A percentile compares a stretch with the other conserved stretches of the same genome.
These are phyloP conservation scores for Aspergillus arachidicola DNA, from an alignment of 2,329 filamentous ascomycete species.

Conservation along the genomic window DNA sequence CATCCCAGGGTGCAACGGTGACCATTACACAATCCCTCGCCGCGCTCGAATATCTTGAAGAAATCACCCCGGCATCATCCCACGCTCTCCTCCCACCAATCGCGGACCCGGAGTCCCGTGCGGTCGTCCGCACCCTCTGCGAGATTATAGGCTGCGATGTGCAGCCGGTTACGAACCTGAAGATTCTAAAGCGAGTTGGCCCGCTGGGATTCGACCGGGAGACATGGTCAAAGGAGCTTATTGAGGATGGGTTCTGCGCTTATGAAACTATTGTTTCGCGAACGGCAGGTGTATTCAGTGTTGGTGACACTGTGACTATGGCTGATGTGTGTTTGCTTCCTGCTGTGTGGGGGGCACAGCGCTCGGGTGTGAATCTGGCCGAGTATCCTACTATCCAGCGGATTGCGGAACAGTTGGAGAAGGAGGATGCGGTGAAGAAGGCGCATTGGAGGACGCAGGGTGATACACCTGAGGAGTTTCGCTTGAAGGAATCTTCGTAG, in stretches of 20 bases:
- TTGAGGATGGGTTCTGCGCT: conserved; percentile 56
- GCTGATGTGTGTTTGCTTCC: conserved; percentile 63
- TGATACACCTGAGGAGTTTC: conserved; percentile 55
- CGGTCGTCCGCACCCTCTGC: conserved; percentile 56
- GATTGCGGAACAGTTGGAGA: conserved; percentile 51
- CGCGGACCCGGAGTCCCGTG: conserved; percentile 46
- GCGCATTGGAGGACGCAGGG: conserved; percentile 59
- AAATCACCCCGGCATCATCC: conserved; percentile 50
- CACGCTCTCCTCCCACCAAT: conserved; percentile 51
- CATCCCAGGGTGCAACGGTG: conserved; percentile 24
- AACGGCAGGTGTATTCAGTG: conserved; percentile 54
- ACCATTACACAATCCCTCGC: conserved; percentile 61
- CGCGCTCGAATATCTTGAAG: conserved; percentile 65
- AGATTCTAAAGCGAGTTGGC: conserved; percentile 54
- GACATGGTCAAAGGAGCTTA: conserved; percentile 56
- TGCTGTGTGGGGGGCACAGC: conserved; percentile 60
- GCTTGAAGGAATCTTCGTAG: conserved; percentile 19
- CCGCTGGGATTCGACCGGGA: conserved; percentile 47
- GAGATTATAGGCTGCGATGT: conserved; percentile 59
- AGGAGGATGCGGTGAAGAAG: conserved; percentile 54
- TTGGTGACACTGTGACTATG: conserved; percentile 58
- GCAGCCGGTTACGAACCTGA: conserved; percentile 63
- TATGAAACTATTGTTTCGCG: conserved; percentile 53
- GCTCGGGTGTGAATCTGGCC: conserved; percentile 57
- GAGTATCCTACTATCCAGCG: conserved; percentile 51